A percentile compares a stretch with the other conserved stretches of the same genome.
Evolutionary conservation across 1,139 yeast genomes (phyloP).

Genomic region (Nakaseomyces glabratus): DNA sequence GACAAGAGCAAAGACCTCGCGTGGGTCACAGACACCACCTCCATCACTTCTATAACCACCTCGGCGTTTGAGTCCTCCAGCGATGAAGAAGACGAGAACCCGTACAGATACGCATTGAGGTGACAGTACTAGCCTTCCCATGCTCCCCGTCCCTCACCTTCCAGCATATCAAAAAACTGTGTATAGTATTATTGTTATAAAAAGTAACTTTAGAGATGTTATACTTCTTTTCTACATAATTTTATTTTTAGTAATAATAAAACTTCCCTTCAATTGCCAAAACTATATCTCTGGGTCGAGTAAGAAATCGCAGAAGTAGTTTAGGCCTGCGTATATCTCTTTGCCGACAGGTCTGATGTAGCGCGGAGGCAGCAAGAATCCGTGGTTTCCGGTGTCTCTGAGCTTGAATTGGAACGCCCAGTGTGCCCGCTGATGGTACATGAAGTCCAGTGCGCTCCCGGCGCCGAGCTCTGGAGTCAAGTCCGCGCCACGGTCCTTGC

Average conservation of each 20-base stretch:
- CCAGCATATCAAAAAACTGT: too few relatives aligned
- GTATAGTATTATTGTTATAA: too few relatives aligned
- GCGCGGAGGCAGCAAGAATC: slow-evolving; percentile 67
- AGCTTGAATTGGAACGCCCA: slow-evolving; percentile 82
- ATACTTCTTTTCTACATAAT: too few relatives aligned
- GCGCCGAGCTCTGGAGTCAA: slow-evolving; percentile 65
- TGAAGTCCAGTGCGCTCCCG: slow-evolving; percentile 74
- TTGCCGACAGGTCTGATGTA: slow-evolving; percentile 68
- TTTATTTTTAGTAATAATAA: too few relatives aligned
- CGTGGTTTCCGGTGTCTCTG: slow-evolving; percentile 77
- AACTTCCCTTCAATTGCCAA: too few relatives aligned
- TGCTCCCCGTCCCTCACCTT: too few relatives aligned
- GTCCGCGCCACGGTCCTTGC: slow-evolving; percentile 64
- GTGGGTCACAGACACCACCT: slow-evolving; percentile 1
- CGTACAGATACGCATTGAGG: not conserved
- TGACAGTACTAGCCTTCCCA: too few relatives aligned
- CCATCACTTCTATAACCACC: slow-evolving; percentile 1
- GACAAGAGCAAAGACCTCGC: not conserved
- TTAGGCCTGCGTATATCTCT: slow-evolving; percentile 61
- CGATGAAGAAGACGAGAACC: slow-evolving; percentile 1
- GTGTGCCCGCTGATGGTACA: slow-evolving; percentile 72
- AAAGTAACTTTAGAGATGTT: too few relatives aligned
- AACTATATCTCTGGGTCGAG: slow-evolving; percentile 35
- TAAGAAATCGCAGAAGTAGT: slow-evolving; percentile 62
- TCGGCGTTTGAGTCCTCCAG: slow-evolving; percentile 5